These are phyloP conservation scores for Macaranga tanarius DNA, from an alignment of 441 rosid genomes.

Conservation along the genomic window DNA sequence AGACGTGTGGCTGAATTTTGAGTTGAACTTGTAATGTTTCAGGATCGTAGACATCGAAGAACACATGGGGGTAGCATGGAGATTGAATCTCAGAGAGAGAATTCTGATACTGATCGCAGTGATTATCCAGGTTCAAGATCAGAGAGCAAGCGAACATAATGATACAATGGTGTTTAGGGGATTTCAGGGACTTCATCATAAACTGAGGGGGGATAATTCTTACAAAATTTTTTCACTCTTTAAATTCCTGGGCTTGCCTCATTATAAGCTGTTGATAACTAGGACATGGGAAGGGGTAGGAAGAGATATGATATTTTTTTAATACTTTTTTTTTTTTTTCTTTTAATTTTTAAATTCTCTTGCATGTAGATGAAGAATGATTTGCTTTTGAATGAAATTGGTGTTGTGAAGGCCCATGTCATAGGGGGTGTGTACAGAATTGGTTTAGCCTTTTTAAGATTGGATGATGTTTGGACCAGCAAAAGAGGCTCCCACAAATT, in stretches of 20 bases:
- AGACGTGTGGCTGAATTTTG: not conserved
- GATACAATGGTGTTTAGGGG: not conserved
- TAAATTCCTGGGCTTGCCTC: slow-evolving; percentile 27
- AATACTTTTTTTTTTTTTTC: not conserved
- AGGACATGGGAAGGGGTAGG: slow-evolving; percentile 32
- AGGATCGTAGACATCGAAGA: slow-evolving; percentile 78
- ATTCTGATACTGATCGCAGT: slow-evolving; percentile 68
- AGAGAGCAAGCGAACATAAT: slow-evolving; percentile 46
- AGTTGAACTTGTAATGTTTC: slow-evolving; percentile 25
- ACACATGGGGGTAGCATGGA: slow-evolving; percentile 64
- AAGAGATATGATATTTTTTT: slow-evolving; percentile 17
- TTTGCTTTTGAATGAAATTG: slow-evolving; percentile 38
- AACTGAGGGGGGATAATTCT: slow-evolving; percentile 17
- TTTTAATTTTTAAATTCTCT: not conserved
- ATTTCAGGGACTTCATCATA: slow-evolving; percentile 6
- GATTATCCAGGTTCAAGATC: slow-evolving; percentile 67
- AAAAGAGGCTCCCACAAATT: not conserved
- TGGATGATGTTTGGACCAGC: slow-evolving; percentile 18
- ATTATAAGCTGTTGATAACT: slow-evolving; percentile 34
- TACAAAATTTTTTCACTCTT: slow-evolving; percentile 11
- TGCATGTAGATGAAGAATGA: slow-evolving; percentile 35
- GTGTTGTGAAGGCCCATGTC: slow-evolving; percentile 31
- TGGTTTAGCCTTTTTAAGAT: slow-evolving; percentile 24
- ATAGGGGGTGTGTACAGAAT: slow-evolving; percentile 36
- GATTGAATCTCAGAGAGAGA: slow-evolving; percentile 62